These are phyloP conservation scores for Neurospora sp. DNA, from an alignment of 495 filamentous ascomycete species.

Conservation along the genomic window DNA sequence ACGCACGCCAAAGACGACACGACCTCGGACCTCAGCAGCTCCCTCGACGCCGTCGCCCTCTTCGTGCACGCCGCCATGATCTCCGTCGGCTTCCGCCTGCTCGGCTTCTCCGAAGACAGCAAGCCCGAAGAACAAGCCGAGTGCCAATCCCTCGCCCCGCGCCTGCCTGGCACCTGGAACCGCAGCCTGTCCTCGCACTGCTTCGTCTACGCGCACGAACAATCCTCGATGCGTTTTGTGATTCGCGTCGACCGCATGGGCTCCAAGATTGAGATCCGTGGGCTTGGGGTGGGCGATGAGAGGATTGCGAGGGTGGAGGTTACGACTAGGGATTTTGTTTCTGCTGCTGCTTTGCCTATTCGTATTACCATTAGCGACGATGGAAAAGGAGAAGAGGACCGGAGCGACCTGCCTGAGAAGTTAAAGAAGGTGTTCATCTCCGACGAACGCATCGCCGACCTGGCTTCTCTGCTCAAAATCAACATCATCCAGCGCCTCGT, in stretches of 20 bases:
- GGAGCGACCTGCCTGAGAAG: conserved; percentile 25
- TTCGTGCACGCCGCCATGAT: conserved; percentile 76
- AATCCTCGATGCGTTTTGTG: conserved; percentile 78
- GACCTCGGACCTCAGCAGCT: conserved; percentile 55
- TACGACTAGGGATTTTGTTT: conserved; percentile 65
- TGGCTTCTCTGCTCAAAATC: conserved; percentile 58
- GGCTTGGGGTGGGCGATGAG: conserved; percentile 68
- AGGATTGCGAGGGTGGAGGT: conserved; percentile 70
- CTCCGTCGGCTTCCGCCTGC: conserved; percentile 67
- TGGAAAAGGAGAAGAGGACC: conserved; percentile 30
- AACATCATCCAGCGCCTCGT: conserved; percentile 73
- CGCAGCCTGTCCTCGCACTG: conserved; percentile 50
- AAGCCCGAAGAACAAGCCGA: conserved; percentile 26
- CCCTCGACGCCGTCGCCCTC: conserved; percentile 78
- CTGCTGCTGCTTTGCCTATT: conserved; percentile 33
- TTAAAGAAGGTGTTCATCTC: conserved; percentile 69
- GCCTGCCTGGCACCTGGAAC: conserved; percentile 77
- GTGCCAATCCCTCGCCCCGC: conserved; percentile 34
- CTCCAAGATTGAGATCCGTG: conserved; percentile 72
- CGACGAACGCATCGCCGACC: conserved; percentile 50
- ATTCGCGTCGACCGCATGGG: conserved; percentile 75
- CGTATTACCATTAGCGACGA: conserved; percentile 28
- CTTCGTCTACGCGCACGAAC: conserved; percentile 83
- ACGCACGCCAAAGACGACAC: conserved; percentile 39
- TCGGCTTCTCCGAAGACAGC: conserved; percentile 69